A percentile compares a stretch with the other conserved stretches of the same genome.
Conservation (phyloP, 176 grass and related monocot species). For the Triticum dicoccoides region DNA sequence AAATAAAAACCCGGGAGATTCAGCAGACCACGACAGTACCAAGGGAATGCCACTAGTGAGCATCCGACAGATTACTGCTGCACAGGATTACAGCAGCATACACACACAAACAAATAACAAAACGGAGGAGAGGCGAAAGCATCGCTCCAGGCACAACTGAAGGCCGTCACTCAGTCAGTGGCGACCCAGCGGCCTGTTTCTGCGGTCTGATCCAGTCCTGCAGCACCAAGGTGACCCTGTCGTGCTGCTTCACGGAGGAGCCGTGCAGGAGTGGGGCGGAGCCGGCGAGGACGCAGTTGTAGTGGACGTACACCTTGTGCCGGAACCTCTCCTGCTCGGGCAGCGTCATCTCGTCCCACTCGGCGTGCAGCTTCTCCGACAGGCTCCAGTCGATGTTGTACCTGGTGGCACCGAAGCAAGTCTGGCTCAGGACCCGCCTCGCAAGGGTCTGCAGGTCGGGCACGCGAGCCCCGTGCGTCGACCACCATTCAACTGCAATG, state of each 20-base stretch:
- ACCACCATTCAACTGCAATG: constrained; percentile 74
- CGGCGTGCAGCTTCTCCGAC: constrained; percentile 65
- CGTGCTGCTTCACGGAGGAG: neutral
- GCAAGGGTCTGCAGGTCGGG: constrained; percentile 50
- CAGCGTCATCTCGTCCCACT: constrained; percentile 2
- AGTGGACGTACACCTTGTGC: constrained; percentile 56
- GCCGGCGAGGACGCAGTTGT: constrained; percentile 39
- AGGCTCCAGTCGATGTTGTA: constrained; percentile 54
- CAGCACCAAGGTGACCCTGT: constrained; percentile 2
- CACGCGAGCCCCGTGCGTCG: constrained; percentile 30
- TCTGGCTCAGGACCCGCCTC: constrained; percentile 50
- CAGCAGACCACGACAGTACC: neutral
- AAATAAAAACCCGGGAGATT: neutral
- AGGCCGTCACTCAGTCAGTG: neutral
- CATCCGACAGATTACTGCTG: neutral
- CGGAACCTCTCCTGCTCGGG: constrained; percentile 45
- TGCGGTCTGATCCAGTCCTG: constrained; percentile 26
- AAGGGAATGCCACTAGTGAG: neutral
- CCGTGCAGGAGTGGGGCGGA: neutral
- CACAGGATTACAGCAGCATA: neutral
- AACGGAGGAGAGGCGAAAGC: neutral
- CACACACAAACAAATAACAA: neutral
- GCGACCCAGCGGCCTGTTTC: neutral
- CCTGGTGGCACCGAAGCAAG: constrained; percentile 52
- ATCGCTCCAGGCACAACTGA: neutral